Percentiles rank a stretch among this genome's conserved stretches.
phyloP scores from a whole-genome alignment of 2,329 filamentous ascomycete genomes.

The Acrocalymma vagum region DNA sequence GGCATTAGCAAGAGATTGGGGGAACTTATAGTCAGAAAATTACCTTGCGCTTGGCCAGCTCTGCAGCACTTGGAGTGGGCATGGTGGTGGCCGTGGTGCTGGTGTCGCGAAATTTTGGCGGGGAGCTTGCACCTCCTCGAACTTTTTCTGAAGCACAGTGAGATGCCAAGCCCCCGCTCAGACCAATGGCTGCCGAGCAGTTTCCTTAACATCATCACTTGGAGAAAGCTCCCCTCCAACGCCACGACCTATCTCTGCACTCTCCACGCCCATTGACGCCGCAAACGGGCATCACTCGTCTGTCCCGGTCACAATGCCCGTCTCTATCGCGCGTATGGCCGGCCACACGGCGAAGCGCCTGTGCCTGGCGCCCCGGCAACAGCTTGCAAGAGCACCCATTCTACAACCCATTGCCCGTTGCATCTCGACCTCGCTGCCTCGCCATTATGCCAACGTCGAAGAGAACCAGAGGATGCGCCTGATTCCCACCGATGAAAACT shows the following conservation, averaged over 20 bases:
- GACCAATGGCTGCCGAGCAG: constrained; percentile 38
- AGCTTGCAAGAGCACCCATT: constrained; percentile 46
- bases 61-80: constrained; percentile 56
- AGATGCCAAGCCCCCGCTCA: constrained; percentile 33
- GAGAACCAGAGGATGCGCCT: constrained; percentile 64
- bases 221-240: constrained; percentile 38
- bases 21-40: constrained; percentile 28
- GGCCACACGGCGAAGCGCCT: constrained; percentile 75
- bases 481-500: constrained; percentile 71
- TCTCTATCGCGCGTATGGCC: constrained; percentile 75
- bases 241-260: constrained; percentile 41
- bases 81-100: constrained; percentile 43
- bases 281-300: constrained; percentile 36
- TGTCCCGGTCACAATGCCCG: constrained; percentile 67
- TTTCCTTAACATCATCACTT: constrained; percentile 39
- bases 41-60: constrained; percentile 70
- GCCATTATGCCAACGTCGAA: constrained; percentile 68
- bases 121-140: constrained; percentile 26
- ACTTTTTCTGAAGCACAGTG: constrained; percentile 30
- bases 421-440: constrained; percentile 71
- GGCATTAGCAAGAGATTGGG: constrained; percentile 13
- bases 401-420: constrained; percentile 62
- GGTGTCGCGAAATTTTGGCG: constrained; percentile 19
- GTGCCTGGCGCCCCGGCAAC: constrained; percentile 63
- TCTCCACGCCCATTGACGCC: constrained; percentile 45